These are phyloP conservation scores for Lepidium sativum DNA, from an alignment of 345 rosid genomes.

Conservation along the genomic window DNA sequence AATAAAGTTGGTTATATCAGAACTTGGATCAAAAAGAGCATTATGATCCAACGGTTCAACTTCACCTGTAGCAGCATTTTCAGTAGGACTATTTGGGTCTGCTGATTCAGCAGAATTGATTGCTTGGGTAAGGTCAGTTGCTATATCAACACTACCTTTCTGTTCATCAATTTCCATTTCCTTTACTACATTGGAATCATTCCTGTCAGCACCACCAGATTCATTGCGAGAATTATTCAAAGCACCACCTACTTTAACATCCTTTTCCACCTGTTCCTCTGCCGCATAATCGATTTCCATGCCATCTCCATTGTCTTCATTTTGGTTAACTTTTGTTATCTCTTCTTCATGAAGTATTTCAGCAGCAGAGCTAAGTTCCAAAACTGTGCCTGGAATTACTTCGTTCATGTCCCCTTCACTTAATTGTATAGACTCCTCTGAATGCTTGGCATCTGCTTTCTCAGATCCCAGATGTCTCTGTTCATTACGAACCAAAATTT, in stretches of 20 bases:
- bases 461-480: too few relatives aligned
- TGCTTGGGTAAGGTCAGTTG: neutral
- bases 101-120: neutral
- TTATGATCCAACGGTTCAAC: conserved; percentile 25
- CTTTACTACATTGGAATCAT: conserved; percentile 16
- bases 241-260: conserved; percentile 27
- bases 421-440: neutral
- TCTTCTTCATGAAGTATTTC: conserved; percentile 13
- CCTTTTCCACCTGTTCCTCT: conserved; percentile 33
- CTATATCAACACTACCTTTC: conserved; percentile 10
- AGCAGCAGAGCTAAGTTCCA: conserved; percentile 8
- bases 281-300: conserved; percentile 44
- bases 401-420: neutral
- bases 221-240: conserved; percentile 34
- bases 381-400: neutral
- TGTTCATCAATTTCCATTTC: conserved; percentile 28
- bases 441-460: neutral
- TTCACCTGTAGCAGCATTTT: conserved; percentile 27
- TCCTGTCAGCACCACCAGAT: conserved; percentile 37
- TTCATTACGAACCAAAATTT: too few relatives aligned
- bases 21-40: conserved; percentile 28
- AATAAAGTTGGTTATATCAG: conserved; percentile 31
- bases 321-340: conserved; percentile 20
- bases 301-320: conserved; percentile 31
- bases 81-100: neutral